phyloP scores from a whole-genome alignment of 306 rosid genomes.

The Crataegus laevigata region DNA sequence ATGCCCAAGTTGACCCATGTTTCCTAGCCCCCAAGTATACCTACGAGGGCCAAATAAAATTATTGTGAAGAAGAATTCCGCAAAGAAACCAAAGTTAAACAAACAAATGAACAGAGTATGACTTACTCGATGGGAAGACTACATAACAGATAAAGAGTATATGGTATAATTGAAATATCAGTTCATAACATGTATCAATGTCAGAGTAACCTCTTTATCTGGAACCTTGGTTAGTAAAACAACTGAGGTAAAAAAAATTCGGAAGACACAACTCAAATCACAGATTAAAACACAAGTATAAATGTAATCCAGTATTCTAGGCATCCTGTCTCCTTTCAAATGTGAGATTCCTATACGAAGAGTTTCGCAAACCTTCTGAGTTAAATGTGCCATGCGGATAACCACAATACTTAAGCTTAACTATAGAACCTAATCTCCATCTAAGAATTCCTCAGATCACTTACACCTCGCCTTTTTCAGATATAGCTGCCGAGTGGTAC shows the following conservation, averaged over 20 bases:
- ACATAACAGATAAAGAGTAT: background rate
- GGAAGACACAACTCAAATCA: background rate
- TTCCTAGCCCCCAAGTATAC: conserved; percentile 94
- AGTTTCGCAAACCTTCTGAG: conserved; percentile 22
- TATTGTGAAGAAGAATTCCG: conserved; percentile 11
- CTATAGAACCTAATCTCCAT: conserved; percentile 57
- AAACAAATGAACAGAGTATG: background rate
- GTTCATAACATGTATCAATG: background rate
- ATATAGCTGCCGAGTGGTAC: conserved; percentile 89
- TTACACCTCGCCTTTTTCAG: conserved; percentile 94
- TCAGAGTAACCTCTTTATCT: background rate
- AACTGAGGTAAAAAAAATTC: background rate
- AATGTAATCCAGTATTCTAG: conserved; percentile 46
- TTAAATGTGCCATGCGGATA: conserved; percentile 50
- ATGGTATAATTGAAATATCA: background rate
- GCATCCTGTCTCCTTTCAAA: conserved; percentile 41
- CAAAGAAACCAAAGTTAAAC: background rate
- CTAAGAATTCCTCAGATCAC: conserved; percentile 60
- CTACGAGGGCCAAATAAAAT: conserved; percentile 37
- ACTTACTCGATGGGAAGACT: background rate
- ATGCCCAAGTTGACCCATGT: conserved; percentile 97
- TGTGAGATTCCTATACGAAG: conserved; percentile 45
- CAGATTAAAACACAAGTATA: background rate
- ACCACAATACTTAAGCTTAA: conserved; percentile 54
- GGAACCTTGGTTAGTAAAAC: background rate